These are phyloP conservation scores for Kodamaea derodonti DNA, from an alignment of 1,139 yeast species.

Conservation along the genomic window DNA sequence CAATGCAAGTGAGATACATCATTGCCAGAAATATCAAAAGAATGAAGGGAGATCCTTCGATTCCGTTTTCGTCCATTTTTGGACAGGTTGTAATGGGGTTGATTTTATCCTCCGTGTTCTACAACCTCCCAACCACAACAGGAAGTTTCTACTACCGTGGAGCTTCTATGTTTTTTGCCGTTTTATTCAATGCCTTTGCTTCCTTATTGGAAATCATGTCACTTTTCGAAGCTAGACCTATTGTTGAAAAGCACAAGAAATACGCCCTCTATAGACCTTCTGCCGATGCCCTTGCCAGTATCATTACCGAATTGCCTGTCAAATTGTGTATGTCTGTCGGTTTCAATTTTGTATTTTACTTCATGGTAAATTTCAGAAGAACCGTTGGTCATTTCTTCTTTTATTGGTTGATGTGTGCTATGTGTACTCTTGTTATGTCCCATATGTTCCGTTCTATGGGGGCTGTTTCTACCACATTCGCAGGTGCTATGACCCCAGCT, in stretches of 20 bases:
- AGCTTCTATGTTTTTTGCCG: slow-evolving; percentile 73
- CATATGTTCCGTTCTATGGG: slow-evolving; percentile 72
- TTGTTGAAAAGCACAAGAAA: slow-evolving; percentile 75
- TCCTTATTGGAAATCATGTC: slow-evolving; percentile 71
- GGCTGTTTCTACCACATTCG: slow-evolving; percentile 53
- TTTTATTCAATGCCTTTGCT: slow-evolving; percentile 72
- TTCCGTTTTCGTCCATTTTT: slow-evolving; percentile 53
- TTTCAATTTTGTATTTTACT: slow-evolving; percentile 63
- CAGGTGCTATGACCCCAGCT: slow-evolving; percentile 74
- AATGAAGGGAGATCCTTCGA: slow-evolving; percentile 61
- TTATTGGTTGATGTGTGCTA: slow-evolving; percentile 51
- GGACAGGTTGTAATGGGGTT: slow-evolving; percentile 75
- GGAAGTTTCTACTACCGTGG: slow-evolving; percentile 62
- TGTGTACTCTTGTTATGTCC: slow-evolving; percentile 62
- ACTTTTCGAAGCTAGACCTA: slow-evolving; percentile 67
- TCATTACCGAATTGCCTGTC: slow-evolving; percentile 64
- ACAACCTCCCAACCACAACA: slow-evolving; percentile 44
- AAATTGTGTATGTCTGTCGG: slow-evolving; percentile 51
- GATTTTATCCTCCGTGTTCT: slow-evolving; percentile 70
- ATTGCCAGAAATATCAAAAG: slow-evolving; percentile 61
- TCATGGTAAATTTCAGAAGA: slow-evolving; percentile 64
- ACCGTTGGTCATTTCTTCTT: slow-evolving; percentile 68
- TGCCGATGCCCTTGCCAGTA: slow-evolving; percentile 71
- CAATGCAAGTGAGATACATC: slow-evolving; percentile 61
- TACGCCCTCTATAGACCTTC: slow-evolving; percentile 76